phyloP scores from a whole-genome alignment of 345 rosid genomes.

The Moringa oleifera region DNA sequence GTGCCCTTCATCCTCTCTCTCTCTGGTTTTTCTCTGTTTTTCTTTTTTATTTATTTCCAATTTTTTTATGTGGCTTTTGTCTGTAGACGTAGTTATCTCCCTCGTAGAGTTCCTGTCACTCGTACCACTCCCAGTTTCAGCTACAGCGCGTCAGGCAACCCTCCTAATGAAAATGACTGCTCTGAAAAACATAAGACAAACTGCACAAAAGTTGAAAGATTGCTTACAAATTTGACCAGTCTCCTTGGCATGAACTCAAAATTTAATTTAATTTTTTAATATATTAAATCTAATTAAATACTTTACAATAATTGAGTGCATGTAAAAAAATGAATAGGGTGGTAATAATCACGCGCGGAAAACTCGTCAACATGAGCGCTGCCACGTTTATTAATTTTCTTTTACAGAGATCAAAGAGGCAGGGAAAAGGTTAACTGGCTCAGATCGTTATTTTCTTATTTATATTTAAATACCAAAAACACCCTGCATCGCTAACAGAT shows the following conservation, averaged over 20 bases:
- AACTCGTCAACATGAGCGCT: too few species aligned
- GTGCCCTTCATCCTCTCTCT: conserved; percentile 23
- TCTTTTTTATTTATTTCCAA: neutral
- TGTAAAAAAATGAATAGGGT: too few species aligned
- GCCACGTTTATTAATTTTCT: neutral
- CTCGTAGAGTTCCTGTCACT: conserved; percentile 20
- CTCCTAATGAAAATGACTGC: neutral
- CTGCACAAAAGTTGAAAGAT: neutral
- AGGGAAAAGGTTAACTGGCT: conserved; percentile 22
- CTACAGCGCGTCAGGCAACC: conserved; percentile 11
- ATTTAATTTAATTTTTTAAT: too few species aligned
- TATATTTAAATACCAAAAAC: neutral
- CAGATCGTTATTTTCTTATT: conserved; percentile 21
- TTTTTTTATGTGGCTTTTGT: conserved; percentile 31
- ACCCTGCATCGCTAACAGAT: conserved; percentile 7
- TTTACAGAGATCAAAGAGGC: conserved; percentile 27
- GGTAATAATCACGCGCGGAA: too few species aligned
- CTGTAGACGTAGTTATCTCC: conserved; percentile 23
- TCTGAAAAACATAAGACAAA: neutral
- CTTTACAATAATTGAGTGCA: too few species aligned
- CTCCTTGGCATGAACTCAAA: too few species aligned
- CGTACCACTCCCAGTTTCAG: conserved; percentile 5
- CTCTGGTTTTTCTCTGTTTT: conserved; percentile 8
- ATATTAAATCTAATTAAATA: too few species aligned
- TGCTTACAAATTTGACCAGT: too few species aligned